phyloP scores from a whole-genome alignment of 345 rosid species.

The Citrus cavaleriei region DNA sequence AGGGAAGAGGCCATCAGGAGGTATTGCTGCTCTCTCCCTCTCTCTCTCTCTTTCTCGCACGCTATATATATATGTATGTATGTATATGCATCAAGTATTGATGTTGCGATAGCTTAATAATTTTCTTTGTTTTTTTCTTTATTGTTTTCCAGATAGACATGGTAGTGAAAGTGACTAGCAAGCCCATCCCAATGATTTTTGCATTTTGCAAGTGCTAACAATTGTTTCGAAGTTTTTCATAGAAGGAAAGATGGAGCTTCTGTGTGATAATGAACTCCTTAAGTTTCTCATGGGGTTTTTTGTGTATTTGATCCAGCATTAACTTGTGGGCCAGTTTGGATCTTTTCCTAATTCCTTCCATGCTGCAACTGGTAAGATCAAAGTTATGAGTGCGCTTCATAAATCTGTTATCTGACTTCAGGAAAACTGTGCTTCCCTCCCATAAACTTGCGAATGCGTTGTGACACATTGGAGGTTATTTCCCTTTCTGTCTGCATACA shows the following conservation, averaged over 20 bases:
- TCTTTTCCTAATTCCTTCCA: not conserved
- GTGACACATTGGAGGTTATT: conserved; percentile 30
- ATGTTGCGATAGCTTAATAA: conserved; percentile 11
- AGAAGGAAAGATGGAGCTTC: conserved; percentile 33
- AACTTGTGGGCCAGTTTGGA: conserved; percentile 17
- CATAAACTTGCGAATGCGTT: conserved; percentile 23
- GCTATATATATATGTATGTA: no score
- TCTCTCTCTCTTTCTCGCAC: not conserved
- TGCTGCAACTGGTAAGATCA: conserved; percentile 25
- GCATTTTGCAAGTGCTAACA: conserved; percentile 26
- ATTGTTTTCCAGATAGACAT: conserved; percentile 61
- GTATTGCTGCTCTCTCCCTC: conserved; percentile 28
- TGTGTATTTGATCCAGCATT: conserved; percentile 24
- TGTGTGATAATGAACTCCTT: conserved; percentile 19
- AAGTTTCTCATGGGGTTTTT: conserved; percentile 24
- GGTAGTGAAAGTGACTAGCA: conserved; percentile 90
- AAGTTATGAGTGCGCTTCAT: conserved; percentile 16
- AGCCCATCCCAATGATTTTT: conserved; percentile 13
- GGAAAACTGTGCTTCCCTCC: conserved; percentile 24
- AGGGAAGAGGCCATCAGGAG: conserved; percentile 82
- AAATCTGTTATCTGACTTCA: conserved; percentile 28
- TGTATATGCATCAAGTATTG: not conserved
- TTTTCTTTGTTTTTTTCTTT: conserved; percentile 2
- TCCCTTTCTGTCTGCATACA: conserved; percentile 17
- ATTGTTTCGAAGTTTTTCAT: conserved; percentile 33